Conservation (phyloP, 1,139 yeast species). For the Candida sojae region DNA sequence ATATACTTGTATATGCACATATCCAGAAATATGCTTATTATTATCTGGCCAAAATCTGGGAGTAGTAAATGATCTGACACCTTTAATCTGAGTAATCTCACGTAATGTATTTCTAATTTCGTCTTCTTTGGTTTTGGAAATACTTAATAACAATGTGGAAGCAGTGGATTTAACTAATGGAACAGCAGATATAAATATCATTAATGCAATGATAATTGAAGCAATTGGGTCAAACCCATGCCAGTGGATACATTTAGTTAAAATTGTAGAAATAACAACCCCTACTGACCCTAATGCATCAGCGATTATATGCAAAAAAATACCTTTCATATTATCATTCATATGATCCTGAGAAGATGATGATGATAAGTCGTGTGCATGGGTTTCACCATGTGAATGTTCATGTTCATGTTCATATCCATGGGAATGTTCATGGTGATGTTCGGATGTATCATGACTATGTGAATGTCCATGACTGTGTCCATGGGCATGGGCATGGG, state of each 20-base stretch:
- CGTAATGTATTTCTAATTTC: slow-evolving; percentile 62
- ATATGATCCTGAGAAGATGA: slow-evolving; percentile 23
- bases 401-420: slow-evolving; percentile 25
- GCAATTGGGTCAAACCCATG: slow-evolving; percentile 89
- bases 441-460: slow-evolving; percentile 24
- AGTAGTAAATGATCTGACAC: slow-evolving; percentile 81
- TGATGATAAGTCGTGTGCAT: slow-evolving; percentile 3
- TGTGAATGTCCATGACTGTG: slow-evolving; percentile 39
- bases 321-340: slow-evolving; percentile 94
- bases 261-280: slow-evolving; percentile 81
- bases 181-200: slow-evolving; percentile 78
- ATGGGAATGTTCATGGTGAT: slow-evolving; percentile 15
- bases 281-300: slow-evolving; percentile 97
- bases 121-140: slow-evolving; percentile 57
- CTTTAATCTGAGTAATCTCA: slow-evolving; percentile 70
- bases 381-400: slow-evolving; percentile 20
- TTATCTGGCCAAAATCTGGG: slow-evolving; percentile 90
- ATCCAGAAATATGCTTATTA: slow-evolving; percentile 46
- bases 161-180: slow-evolving; percentile 86
- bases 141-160: slow-evolving; percentile 63
- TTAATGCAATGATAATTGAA: slow-evolving; percentile 78
- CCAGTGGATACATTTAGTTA: slow-evolving; percentile 59
- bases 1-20: slow-evolving; percentile 67
- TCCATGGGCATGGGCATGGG: slow-evolving; percentile 32
- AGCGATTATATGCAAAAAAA: slow-evolving; percentile 88